Evolutionary conservation across 176 grass and related monocot genomes (phyloP), one percentile per base, ranked within the genome.

Genomic region (Musa schizocarpa): DNA sequence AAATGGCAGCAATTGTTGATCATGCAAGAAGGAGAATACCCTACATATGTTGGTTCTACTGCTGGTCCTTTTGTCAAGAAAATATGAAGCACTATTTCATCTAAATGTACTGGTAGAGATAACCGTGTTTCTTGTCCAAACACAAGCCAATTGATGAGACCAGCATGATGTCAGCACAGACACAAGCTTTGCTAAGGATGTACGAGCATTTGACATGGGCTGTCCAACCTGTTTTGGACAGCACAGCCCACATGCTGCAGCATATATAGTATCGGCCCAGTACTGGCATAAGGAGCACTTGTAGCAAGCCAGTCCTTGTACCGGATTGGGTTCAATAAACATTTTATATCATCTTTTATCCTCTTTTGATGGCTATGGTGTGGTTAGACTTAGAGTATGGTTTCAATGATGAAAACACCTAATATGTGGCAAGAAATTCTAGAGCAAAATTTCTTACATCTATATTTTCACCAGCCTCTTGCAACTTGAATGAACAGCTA

Each of bases 401-500:
- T 23, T 53, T 4, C 13, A 54, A 11, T 54, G 13, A 23, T 26
- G 5, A 74, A 74, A 11, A 24, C 23, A 74, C 8, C 13, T 17
- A 21, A 56, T 56, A 24, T 22, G 29, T 74, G 13, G 69, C 52
- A 19, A 19, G 4, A 72, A 61, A 75, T 12, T 13, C 14, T 1
- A 29, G 9, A 26, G 54, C 8, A 71, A 67, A 25, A 83, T 64
- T 63, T 52, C 94, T 90, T 87, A 93, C 94, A 85, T 87, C 83
- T 82, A 63, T 87, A 63, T 65, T 53, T 69, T 83, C 66, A 88
- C 90, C 90, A 56, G 75, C 74, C 78, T 97, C 88, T 89, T 76
- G 89, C 81, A 97, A 78, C 77, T 86, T 97, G 63, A 91, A 59
- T 74, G 80, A 73, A 84, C 76, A 93, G 77, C 85, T 90, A 70